phyloP scores from a whole-genome alignment of 2,329 filamentous ascomycete species.

The Aspergillus spinulosporus region DNA sequence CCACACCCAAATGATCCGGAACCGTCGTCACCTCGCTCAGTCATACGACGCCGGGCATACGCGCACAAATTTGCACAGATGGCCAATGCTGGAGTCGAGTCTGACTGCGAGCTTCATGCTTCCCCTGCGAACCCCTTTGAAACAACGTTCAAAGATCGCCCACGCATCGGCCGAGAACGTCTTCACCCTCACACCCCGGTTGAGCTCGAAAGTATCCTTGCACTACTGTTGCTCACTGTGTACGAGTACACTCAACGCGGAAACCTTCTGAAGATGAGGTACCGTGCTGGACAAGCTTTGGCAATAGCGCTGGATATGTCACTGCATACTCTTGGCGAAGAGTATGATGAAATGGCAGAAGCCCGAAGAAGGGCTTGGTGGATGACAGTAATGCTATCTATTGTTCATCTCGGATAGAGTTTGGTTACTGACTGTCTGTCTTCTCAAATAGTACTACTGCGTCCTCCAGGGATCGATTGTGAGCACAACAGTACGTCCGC shows the following conservation, averaged over 20 bases:
- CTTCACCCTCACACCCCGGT: constrained; percentile 44
- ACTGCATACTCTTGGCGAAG: constrained; percentile 38
- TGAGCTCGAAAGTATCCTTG: constrained; percentile 44
- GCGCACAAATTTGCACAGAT: constrained; percentile 44
- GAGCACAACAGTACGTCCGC: constrained; percentile 41
- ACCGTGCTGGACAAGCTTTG: constrained; percentile 47
- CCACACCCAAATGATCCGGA: constrained; percentile 44
- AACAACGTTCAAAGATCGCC: constrained; percentile 37
- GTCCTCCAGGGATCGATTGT: constrained; percentile 48
- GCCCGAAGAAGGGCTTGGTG: constrained; percentile 49
- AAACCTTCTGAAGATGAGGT: constrained; percentile 49
- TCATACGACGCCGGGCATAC: constrained; percentile 40
- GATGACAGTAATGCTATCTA: constrained; percentile 45
- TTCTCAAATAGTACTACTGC: constrained; percentile 42
- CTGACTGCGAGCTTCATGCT: constrained; percentile 45
- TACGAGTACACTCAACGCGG: constrained; percentile 50
- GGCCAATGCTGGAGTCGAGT: constrained; percentile 42
- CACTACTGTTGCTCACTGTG: constrained; percentile 45
- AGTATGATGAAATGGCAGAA: constrained; percentile 41
- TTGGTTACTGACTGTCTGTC: not conserved
- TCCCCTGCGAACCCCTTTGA: constrained; percentile 43
- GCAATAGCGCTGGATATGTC: constrained; percentile 46
- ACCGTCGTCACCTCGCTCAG: constrained; percentile 36
- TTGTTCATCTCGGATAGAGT: not conserved
- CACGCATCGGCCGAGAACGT: constrained; percentile 34